phyloP scores from a whole-genome alignment of 345 rosid genomes.

The Boechera retrofracta region DNA sequence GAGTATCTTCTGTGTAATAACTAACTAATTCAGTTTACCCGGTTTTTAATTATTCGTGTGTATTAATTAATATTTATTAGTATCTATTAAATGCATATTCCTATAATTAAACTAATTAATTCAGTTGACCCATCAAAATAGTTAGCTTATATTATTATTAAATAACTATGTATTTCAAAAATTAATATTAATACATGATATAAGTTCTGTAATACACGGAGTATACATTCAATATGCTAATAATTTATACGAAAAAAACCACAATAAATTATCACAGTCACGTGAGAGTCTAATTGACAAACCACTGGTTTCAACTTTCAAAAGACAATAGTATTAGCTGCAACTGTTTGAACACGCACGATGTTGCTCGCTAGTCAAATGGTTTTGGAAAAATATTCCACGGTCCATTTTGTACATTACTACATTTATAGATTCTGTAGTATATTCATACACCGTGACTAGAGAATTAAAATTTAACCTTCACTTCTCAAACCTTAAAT shows the following conservation, averaged over 20 bases:
- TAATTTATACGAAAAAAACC: not conserved
- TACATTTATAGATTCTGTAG: conserved; percentile 6
- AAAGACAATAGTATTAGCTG: conserved; percentile 13
- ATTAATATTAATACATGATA: not conserved
- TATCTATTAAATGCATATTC: not conserved
- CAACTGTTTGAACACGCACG: conserved; percentile 17
- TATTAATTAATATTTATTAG: not conserved
- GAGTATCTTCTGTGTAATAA: conserved; percentile 11
- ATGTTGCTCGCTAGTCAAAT: conserved; percentile 17
- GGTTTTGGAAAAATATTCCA: conserved; percentile 32
- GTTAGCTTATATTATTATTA: not conserved
- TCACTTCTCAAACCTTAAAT: conserved; percentile 15
- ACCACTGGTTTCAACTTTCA: conserved; percentile 1
- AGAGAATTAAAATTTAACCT: not conserved
- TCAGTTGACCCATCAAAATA: not conserved
- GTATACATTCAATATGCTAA: not conserved
- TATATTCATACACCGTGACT: conserved; percentile 3
- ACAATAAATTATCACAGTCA: not conserved
- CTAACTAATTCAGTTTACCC: not conserved
- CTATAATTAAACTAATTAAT: not conserved
- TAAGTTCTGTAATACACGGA: not conserved
- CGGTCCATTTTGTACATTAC: conserved; percentile 25
- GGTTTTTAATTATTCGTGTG: not conserved
- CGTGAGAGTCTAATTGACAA: conserved; percentile 34
- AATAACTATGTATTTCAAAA: not conserved